Evolutionary conservation across 345 rosid species (phyloP).

Genomic region (Zanthoxylum bungeanum): DNA sequence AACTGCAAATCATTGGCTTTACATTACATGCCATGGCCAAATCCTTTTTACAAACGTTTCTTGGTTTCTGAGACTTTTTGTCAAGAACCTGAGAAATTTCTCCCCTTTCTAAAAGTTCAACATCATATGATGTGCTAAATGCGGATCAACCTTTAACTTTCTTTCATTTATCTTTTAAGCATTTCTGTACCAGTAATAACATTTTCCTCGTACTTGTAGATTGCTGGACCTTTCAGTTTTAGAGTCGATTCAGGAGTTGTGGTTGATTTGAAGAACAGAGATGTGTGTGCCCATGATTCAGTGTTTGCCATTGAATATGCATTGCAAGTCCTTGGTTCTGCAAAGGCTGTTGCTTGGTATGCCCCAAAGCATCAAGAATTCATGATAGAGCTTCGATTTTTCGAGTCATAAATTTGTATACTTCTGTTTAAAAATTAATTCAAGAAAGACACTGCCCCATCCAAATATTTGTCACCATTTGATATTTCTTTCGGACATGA

Average conservation of each 20-base stretch:
- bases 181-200: not conserved
- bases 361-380: constrained; percentile 76
- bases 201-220: constrained; percentile 38
- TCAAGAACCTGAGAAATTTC: not conserved
- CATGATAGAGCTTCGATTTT: constrained; percentile 88
- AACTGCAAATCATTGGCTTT: not conserved
- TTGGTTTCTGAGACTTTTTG: not conserved
- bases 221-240: constrained; percentile 87
- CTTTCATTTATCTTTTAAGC: not conserved
- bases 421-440: not conserved
- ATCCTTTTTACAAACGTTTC: not conserved
- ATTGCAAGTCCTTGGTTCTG: constrained; percentile 83
- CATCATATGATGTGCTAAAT: not conserved
- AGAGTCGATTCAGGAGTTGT: constrained; percentile 70
- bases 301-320: constrained; percentile 85
- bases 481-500: too few species aligned
- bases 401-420: constrained; percentile 39
- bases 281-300: constrained; percentile 44
- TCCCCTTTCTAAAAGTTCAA: not conserved
- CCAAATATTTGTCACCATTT: not conserved
- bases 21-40: not conserved
- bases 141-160: not conserved
- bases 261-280: constrained; percentile 49
- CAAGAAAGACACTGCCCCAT: not conserved
- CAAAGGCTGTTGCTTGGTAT: constrained; percentile 92